Conservation (phyloP, 768 basidiomycete species). For the Boletus reticulatus region DNA sequence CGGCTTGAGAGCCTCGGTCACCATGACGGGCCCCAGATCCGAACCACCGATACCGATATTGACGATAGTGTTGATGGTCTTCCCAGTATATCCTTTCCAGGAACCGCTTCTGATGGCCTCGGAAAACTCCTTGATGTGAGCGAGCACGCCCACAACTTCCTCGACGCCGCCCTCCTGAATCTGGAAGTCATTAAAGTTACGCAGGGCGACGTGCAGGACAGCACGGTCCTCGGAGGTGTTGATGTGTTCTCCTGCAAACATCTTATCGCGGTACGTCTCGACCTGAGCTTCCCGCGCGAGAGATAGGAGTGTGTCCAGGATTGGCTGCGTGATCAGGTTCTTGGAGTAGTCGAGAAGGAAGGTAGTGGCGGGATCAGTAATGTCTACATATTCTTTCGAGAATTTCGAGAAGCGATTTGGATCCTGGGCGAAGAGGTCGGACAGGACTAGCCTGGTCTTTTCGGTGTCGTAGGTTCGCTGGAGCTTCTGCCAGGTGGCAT, state of each 20-base stretch:
- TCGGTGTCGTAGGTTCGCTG: constrained; percentile 78
- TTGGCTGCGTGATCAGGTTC: constrained; percentile 86
- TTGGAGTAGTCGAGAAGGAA: constrained; percentile 97
- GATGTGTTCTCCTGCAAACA: constrained; percentile 96
- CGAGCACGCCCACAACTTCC: constrained; percentile 79
- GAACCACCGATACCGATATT: constrained; percentile 99
- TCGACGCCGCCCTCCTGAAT: constrained; percentile 80
- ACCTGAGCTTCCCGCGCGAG: constrained; percentile 86
- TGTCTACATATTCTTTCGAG: constrained; percentile 70
- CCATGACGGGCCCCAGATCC: constrained; percentile 98
- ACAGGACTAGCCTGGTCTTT: constrained; percentile 73
- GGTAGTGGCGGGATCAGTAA: constrained; percentile 63
- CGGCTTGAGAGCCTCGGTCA: constrained; percentile 93
- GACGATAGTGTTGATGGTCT: constrained; percentile 90
- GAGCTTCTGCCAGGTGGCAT: constrained; percentile 88
- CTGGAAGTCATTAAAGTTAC: constrained; percentile 73
- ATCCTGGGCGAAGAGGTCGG: constrained; percentile 90
- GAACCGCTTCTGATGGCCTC: constrained; percentile 79
- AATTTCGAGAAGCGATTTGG: constrained; percentile 85
- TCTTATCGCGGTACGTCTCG: constrained; percentile 82
- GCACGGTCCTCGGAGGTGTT: constrained; percentile 98
- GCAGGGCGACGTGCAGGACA: constrained; percentile 91
- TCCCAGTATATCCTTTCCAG: constrained; percentile 98
- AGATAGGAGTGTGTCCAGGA: constrained; percentile 71
- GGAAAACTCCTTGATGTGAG: constrained; percentile 90